These are phyloP conservation scores for Hansfordia pulvinata DNA, from an alignment of 2,329 filamentous ascomycete genomes.

Conservation along the genomic window DNA sequence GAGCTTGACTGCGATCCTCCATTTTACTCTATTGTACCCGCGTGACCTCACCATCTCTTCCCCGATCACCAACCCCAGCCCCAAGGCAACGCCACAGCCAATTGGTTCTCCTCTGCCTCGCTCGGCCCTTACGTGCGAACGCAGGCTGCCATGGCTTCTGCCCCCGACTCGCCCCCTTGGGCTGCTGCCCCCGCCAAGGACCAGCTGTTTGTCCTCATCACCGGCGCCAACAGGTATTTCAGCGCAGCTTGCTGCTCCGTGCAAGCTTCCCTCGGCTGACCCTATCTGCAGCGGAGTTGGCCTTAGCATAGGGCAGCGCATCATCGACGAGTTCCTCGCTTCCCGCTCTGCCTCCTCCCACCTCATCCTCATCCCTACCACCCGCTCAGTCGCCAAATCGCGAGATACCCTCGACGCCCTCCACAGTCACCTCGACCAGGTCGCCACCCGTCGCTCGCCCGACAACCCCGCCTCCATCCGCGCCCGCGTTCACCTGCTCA, in stretches of 20 bases:
- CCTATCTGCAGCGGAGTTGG: slow-evolving; percentile 61
- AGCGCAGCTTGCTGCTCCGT: slow-evolving; percentile 1
- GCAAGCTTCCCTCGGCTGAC: slow-evolving; percentile 13
- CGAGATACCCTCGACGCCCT: slow-evolving; percentile 55
- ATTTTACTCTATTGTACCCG: too few relatives aligned
- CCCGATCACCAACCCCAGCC: too few relatives aligned
- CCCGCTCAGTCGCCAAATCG: slow-evolving; percentile 62
- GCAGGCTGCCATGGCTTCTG: too few relatives aligned
- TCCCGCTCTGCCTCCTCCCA: slow-evolving; percentile 52
- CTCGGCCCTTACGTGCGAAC: too few relatives aligned
- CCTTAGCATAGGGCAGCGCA: slow-evolving; percentile 66
- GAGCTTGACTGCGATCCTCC: too few relatives aligned
- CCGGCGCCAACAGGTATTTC: slow-evolving; percentile 70
- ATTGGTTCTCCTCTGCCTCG: too few relatives aligned
- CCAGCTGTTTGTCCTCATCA: slow-evolving; percentile 57
- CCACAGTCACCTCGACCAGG: slow-evolving; percentile 43
- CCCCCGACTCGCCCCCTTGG: slow-evolving; percentile 17
- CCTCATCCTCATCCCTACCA: slow-evolving; percentile 73
- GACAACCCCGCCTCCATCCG: slow-evolving; percentile 21
- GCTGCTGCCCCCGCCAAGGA: slow-evolving; percentile 20
- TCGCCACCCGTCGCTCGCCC: too few relatives aligned
- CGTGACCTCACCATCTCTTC: too few relatives aligned
- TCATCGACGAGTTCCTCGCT: slow-evolving; percentile 80
- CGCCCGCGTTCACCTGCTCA: slow-evolving; percentile 41
- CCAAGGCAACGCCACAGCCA: too few relatives aligned